A percentile compares a stretch with the other conserved stretches of the same genome.
Evolutionary conservation across 208 protist species (phyloP).

Genomic region (Acanthamoeba sp.): DNA sequence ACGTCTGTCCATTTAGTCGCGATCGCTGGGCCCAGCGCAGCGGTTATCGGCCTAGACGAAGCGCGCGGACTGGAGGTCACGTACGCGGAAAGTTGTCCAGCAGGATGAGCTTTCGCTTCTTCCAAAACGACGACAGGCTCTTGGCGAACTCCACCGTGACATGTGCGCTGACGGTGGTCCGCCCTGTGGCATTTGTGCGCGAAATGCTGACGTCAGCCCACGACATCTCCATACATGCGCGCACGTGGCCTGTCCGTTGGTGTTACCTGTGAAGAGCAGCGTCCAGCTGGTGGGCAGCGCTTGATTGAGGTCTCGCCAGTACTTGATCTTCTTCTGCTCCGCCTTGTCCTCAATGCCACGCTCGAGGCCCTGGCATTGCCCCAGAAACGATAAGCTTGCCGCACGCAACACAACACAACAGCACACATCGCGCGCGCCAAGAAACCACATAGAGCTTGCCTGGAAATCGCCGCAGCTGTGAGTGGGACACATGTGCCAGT

Average conservation of each 20-base stretch:
- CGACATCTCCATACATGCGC: neutral
- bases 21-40: too few relatives aligned
- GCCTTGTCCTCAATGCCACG: constrained; percentile 3
- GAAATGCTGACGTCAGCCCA: neutral
- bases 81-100: constrained; percentile 38
- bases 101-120: constrained; percentile 53
- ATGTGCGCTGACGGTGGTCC: neutral
- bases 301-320: constrained; percentile 51
- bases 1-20: neutral
- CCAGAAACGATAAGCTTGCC: too few relatives aligned
- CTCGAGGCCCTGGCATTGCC: neutral
- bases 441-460: too few relatives aligned
- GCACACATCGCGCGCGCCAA: too few relatives aligned
- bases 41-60: too few relatives aligned
- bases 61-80: neutral
- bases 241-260: neutral
- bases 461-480: constrained; percentile 48
- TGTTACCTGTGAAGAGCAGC: constrained; percentile 20
- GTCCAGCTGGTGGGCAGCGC: constrained; percentile 47
- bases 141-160: constrained; percentile 49
- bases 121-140: constrained; percentile 27
- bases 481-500: constrained; percentile 23
- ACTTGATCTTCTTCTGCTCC: constrained; percentile 44
- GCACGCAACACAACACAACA: too few relatives aligned
- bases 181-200: neutral